Evolutionary conservation across 768 basidiomycete species (phyloP).

Genomic region (Pleurotus platypus): DNA sequence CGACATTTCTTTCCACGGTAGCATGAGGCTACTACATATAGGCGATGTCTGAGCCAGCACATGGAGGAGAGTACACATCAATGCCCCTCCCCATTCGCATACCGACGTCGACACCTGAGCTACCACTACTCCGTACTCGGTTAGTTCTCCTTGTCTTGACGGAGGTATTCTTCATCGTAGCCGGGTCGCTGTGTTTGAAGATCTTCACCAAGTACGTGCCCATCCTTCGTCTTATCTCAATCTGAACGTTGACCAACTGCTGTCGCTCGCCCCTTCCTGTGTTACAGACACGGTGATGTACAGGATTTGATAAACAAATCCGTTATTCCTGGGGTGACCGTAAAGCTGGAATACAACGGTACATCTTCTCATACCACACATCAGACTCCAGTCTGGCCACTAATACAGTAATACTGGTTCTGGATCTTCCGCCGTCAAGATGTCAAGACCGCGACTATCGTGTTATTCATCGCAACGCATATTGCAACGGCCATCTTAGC

Average conservation of each 20-base stretch:
- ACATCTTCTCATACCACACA: neutral
- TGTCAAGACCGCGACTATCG: conserved; percentile 12
- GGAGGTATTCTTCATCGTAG: conserved; percentile 11
- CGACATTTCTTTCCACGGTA: too few species aligned
- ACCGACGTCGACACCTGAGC: conserved; percentile 11
- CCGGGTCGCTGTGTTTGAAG: conserved; percentile 13
- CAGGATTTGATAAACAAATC: conserved; percentile 10
- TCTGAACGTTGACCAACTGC: neutral
- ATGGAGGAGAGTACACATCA: too few species aligned
- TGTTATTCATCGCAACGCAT: conserved; percentile 12
- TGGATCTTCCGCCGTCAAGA: conserved; percentile 1
- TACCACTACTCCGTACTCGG: conserved; percentile 12
- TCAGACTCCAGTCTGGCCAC: neutral
- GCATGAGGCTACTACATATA: too few species aligned
- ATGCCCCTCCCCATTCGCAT: neutral
- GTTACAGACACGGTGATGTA: conserved; percentile 9
- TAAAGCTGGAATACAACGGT: conserved; percentile 13
- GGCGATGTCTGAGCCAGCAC: too few species aligned
- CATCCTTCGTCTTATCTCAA: neutral
- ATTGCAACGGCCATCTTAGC: conserved; percentile 8
- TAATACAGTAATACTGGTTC: neutral
- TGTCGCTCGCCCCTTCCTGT: too few species aligned
- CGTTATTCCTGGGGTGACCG: conserved; percentile 12
- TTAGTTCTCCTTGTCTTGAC: conserved; percentile 7
- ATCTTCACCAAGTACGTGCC: conserved; percentile 14